These are phyloP conservation scores for Penicillium sclerotigenum DNA, from an alignment of 2,329 filamentous ascomycete genomes.

Conservation along the genomic window DNA sequence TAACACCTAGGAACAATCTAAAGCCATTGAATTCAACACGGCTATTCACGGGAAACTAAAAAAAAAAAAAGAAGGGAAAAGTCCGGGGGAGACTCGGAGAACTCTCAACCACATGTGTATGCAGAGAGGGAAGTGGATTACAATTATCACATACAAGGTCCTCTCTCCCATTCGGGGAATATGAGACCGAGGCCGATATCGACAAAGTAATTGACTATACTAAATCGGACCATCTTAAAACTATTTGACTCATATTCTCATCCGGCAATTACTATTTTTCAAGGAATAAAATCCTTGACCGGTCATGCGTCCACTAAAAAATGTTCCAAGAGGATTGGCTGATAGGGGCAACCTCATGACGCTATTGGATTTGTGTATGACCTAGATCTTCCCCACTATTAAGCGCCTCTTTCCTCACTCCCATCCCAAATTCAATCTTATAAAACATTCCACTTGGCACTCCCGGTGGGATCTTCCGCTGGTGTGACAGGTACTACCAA, in stretches of 20 bases:
- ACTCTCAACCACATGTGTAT: constrained; percentile 18
- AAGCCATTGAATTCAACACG: constrained; percentile 4
- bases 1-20: not conserved
- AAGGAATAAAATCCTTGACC: not conserved
- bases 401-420: not conserved
- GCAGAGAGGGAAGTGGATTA: not conserved
- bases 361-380: constrained; percentile 1
- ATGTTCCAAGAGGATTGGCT: not conserved
- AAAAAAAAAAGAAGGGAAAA: not conserved
- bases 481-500: constrained; percentile 13
- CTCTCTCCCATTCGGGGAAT: constrained; percentile 13
- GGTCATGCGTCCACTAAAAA: constrained; percentile 19
- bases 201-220: too few relatives aligned
- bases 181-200: not conserved
- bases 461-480: constrained; percentile 15
- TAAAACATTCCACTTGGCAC: constrained; percentile 10
- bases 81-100: constrained; percentile 25
- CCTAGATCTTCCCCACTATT: not conserved
- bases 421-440: not conserved
- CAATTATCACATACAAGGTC: not conserved
- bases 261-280: not conserved
- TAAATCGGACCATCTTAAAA: too few relatives aligned
- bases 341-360: constrained; percentile 1
- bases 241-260: not conserved
- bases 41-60: constrained; percentile 21